Base-by-base conservation (phyloP, 495 filamentous ascomycete genomes). In the Paragyromitra xinjiangensis region DNA sequence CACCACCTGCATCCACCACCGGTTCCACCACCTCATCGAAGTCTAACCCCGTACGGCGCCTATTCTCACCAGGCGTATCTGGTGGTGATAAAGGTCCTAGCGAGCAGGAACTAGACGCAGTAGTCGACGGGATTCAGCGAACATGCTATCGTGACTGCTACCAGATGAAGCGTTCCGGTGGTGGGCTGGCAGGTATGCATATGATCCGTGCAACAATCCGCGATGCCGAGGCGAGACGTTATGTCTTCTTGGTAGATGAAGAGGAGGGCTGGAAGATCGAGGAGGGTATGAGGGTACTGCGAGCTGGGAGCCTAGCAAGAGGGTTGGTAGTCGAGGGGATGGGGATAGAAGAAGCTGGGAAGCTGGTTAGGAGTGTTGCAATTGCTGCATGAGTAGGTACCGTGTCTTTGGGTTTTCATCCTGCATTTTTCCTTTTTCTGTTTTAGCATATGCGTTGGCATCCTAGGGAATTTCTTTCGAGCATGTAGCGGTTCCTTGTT, bases 241-340 rank as follows among this genome's bases (percentile, higher is more conserved):
- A 92, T 80, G 87, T 97, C 63, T 98, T 97, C 81, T 86, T 98
- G 2, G 81, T 97, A 19, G 86, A 88, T 37, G 91, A 95, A 81
- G 89, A 91, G 44, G 94, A 99, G 83, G 92, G 90, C 16, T 98
- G 95, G 95, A 99, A 99, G 85, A 90, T 99, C 42, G 90, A 91
- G 0, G 87, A 92, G 26, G 94, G 94, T 9, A 83, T 99, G 72
- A 89, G 93, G 83, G 86, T 89, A 26, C 85, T 99, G 64, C 85
- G 91, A 53, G 86, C 88, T 56, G 94, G 95, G 6, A 85, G 86
- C 2, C 69, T 86, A 44, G 81, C 83, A 7, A 73, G 75, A 37
- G 56, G 34, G 29, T 22, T 88, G 69, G 82, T 77, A 19, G 84
- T 84, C 48, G 83, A 81, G 48, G 83, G 83, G 26, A 83, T 88